A percentile compares a stretch with the other conserved stretches of the same genome.
Evolutionary conservation across 169 alveolate species (phyloP).

Genomic region (Eimeria maxima): DNA sequence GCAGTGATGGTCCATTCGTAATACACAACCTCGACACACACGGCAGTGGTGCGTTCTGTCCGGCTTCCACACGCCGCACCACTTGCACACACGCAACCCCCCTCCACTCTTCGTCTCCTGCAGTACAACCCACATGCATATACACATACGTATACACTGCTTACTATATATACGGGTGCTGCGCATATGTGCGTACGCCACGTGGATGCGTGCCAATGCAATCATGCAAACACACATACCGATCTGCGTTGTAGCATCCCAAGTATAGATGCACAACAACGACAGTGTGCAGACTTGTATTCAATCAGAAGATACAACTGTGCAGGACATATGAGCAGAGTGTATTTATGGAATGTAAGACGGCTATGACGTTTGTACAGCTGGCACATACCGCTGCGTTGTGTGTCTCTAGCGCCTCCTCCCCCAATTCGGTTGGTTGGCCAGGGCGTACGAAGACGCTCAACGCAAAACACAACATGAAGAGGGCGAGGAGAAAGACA

Average conservation of each 20-base stretch:
- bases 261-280: no score
- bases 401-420: not conserved
- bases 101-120: conserved; percentile 96
- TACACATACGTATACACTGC: no score
- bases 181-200: no score
- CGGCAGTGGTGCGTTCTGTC: conserved; percentile 96
- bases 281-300: no score
- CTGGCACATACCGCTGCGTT: conserved; percentile 8
- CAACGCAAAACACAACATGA: not conserved
- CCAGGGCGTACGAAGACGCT: conserved; percentile 27
- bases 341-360: no score
- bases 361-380: not conserved
- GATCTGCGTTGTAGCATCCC: no score
- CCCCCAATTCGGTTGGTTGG: not conserved
- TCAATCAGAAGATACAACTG: no score
- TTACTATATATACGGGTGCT: no score
- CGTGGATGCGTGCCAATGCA: no score
- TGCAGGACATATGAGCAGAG: no score
- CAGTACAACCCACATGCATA: not conserved
- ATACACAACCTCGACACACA: conserved; percentile 91
- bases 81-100: conserved; percentile 94
- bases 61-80: conserved; percentile 95
- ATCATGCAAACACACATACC: no score
- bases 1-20: conserved; percentile 95
- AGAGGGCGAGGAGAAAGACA: not conserved